phyloP scores from a whole-genome alignment of 108 stramenopile species.

The Cyclotella cryptica region DNA sequence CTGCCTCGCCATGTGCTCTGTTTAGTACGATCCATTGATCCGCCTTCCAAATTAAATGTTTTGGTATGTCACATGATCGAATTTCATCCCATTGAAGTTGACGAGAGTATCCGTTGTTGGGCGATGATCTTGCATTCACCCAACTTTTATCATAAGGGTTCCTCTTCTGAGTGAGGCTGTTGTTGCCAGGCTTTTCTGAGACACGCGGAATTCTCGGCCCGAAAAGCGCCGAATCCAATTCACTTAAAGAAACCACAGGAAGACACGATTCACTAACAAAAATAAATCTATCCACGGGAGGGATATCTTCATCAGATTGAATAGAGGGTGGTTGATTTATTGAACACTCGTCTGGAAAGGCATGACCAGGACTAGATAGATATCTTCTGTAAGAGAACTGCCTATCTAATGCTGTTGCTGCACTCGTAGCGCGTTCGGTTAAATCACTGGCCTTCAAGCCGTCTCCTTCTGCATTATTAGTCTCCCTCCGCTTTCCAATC shows the following conservation, averaged over 20 bases:
- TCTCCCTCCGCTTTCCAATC: conserved; percentile 64
- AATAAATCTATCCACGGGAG: conserved; percentile 82
- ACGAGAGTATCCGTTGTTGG: conserved; percentile 85
- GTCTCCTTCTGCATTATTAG: conserved; percentile 42
- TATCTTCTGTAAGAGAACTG: conserved; percentile 29
- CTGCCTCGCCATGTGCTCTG: conserved; percentile 64
- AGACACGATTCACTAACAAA: conserved; percentile 89
- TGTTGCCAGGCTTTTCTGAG: neutral
- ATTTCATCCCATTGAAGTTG: conserved; percentile 86
- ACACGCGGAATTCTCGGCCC: conserved; percentile 29
- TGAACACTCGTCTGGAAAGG: conserved; percentile 22
- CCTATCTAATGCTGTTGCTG: neutral
- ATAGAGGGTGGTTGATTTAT: conserved; percentile 4
- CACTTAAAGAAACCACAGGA: conserved; percentile 73
- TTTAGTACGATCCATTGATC: conserved; percentile 88
- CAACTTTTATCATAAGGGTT: conserved; percentile 56
- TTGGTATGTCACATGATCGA: conserved; percentile 61
- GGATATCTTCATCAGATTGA: conserved; percentile 32
- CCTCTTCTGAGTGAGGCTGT: neutral
- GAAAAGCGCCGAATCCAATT: conserved; percentile 62
- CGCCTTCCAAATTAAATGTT: conserved; percentile 84
- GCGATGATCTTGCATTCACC: conserved; percentile 76
- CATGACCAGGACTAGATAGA: conserved; percentile 38
- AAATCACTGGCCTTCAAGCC: neutral
- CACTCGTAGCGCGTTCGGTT: neutral